These are phyloP conservation scores for Chrysosphaeria jannelii DNA, from an alignment of 2,329 filamentous ascomycete genomes.

Conservation along the genomic window DNA sequence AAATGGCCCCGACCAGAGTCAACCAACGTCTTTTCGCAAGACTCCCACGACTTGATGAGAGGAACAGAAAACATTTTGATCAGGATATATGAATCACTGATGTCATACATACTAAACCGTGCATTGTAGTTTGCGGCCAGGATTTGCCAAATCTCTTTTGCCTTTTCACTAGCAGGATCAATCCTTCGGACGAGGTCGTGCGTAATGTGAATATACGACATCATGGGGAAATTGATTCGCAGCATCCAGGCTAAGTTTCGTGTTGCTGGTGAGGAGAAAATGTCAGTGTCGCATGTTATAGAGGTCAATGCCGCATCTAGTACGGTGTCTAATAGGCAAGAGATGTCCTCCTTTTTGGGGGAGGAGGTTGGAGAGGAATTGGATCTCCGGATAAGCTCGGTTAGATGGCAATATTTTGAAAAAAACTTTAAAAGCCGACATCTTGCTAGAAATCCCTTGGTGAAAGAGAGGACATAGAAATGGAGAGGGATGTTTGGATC, in stretches of 20 bases:
- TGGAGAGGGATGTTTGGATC: conserved; percentile 12
- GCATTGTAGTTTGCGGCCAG: conserved; percentile 9
- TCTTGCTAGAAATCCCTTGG: conserved; percentile 15
- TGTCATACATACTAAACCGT: background rate
- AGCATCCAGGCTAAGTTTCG: conserved; percentile 11
- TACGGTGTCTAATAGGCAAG: conserved; percentile 6
- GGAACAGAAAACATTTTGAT: conserved; percentile 2
- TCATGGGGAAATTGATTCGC: conserved; percentile 11
- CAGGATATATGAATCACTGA: conserved; percentile 1
- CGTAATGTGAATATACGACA: conserved; percentile 12
- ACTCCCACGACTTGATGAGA: conserved; percentile 3
- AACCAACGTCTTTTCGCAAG: no score
- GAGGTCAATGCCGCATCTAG: conserved; percentile 8
- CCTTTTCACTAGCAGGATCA: conserved; percentile 6
- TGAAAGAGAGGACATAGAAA: conserved; percentile 11
- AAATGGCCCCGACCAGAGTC: no score
- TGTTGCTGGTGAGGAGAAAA: conserved; percentile 8
- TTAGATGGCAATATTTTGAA: conserved; percentile 4
- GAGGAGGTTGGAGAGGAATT: conserved; percentile 1
- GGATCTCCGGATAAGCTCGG: background rate
- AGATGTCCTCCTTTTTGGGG: background rate
- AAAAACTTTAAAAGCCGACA: conserved; percentile 18
- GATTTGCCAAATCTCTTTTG: conserved; percentile 9
- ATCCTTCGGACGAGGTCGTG: conserved; percentile 9
- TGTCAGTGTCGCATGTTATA: conserved; percentile 11